Conservation (phyloP, 805 yeast genomes). For the Blastobotrys muscicola region DNA sequence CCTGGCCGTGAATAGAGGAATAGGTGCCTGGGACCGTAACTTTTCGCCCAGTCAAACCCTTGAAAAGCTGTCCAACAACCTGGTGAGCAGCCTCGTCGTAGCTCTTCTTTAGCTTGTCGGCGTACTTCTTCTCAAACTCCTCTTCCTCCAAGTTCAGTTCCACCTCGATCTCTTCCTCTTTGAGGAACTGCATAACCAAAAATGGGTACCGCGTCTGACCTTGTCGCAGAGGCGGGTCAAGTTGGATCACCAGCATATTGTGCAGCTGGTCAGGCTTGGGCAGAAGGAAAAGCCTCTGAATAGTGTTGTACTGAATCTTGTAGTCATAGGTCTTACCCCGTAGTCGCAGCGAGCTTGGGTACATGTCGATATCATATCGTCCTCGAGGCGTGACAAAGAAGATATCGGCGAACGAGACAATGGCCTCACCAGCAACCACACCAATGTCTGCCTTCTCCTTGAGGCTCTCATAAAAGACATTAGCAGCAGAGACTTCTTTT, state of each 20-base stretch:
- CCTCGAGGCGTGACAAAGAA: conserved; percentile 96
- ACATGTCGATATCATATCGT: conserved; percentile 94
- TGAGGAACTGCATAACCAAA: conserved; percentile 77
- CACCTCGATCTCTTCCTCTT: conserved; percentile 85
- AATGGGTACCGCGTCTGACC: conserved; percentile 97
- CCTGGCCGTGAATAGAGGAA: conserved; percentile 63
- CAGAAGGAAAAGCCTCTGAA: conserved; percentile 81
- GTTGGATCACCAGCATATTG: conserved; percentile 77
- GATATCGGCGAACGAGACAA: conserved; percentile 85
- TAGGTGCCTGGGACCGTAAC: conserved; percentile 78
- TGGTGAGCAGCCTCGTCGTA: conserved; percentile 80
- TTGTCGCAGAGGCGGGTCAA: conserved; percentile 95
- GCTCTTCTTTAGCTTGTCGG: conserved; percentile 57
- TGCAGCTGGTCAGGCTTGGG: conserved; percentile 94
- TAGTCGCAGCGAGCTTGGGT: conserved; percentile 72
- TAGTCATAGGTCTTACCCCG: conserved; percentile 98
- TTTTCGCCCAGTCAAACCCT: conserved; percentile 82
- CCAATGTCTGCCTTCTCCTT: conserved; percentile 93
- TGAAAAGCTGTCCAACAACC: conserved; percentile 79
- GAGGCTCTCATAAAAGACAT: conserved; percentile 78
- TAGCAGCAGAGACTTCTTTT: conserved; percentile 61
- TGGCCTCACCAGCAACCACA: conserved; percentile 87
- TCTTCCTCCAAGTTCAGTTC: conserved; percentile 79
- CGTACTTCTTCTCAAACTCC: conserved; percentile 67
- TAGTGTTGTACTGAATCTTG: conserved; percentile 81